Percentiles rank a stretch among this genome's conserved stretches.
phyloP scores from a whole-genome alignment of 768 basidiomycete genomes.

The Pluteus cervinus region DNA sequence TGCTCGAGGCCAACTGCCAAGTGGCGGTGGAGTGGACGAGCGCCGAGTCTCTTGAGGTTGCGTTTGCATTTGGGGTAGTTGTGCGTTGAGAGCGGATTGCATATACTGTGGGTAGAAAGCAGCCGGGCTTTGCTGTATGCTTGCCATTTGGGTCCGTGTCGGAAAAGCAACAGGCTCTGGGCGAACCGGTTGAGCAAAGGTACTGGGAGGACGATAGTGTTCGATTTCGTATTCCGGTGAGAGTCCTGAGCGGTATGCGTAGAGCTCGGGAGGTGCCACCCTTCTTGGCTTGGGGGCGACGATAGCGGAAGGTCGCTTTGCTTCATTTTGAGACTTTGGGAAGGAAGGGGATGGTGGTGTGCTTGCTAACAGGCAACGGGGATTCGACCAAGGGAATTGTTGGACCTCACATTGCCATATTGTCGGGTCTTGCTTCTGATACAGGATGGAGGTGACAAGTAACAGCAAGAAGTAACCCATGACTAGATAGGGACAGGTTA shows the following conservation, averaged over 20 bases:
- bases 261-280: slow-evolving; percentile 23
- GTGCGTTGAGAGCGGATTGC: slow-evolving; percentile 14
- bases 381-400: slow-evolving; percentile 30
- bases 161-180: slow-evolving; percentile 15
- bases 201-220: slow-evolving; percentile 28
- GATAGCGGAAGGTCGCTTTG: slow-evolving; percentile 26
- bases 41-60: slow-evolving; percentile 14
- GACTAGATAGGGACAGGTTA: slow-evolving; percentile 31
- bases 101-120: slow-evolving; percentile 22
- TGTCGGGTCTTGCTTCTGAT: slow-evolving; percentile 35
- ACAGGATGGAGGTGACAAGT: slow-evolving; percentile 32
- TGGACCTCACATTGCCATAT: slow-evolving; percentile 50
- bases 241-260: slow-evolving; percentile 33
- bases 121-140: slow-evolving; percentile 11
- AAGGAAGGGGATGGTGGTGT: slow-evolving; percentile 25
- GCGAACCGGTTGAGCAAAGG: slow-evolving; percentile 13
- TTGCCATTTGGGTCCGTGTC: slow-evolving; percentile 10
- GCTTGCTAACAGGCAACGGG: slow-evolving; percentile 22
- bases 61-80: slow-evolving; percentile 12
- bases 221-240: slow-evolving; percentile 43
- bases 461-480: slow-evolving; percentile 51
- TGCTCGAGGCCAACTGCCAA: slow-evolving; percentile 50
- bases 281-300: slow-evolving; percentile 39
- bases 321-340: slow-evolving; percentile 28
- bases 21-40: slow-evolving; percentile 32